Percentiles rank a stretch among this genome's conserved stretches.
Evolutionary conservation across 768 basidiomycete genomes (phyloP).

Genomic region (Galerina sulciceps): DNA sequence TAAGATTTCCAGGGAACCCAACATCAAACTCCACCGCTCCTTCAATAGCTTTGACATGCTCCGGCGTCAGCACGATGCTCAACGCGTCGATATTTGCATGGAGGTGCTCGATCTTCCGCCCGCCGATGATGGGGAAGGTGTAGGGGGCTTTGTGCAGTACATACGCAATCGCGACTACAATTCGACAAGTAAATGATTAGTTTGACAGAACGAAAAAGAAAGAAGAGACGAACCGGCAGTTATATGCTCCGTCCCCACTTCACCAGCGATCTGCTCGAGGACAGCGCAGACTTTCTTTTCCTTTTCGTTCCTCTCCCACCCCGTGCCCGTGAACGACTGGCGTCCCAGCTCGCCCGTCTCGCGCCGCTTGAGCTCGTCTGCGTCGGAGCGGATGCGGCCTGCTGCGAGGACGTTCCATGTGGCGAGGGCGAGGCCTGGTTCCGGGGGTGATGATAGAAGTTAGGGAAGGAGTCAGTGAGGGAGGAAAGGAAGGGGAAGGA

Average conservation of each 20-base stretch:
- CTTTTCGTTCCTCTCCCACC: constrained; percentile 49
- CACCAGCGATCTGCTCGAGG: constrained; percentile 52
- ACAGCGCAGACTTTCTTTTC: constrained; percentile 46
- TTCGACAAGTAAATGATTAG: too few relatives aligned
- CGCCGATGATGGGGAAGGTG: constrained; percentile 54
- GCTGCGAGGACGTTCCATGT: constrained; percentile 35
- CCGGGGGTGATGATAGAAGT: constrained; percentile 7
- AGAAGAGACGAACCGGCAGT: constrained; percentile 51
- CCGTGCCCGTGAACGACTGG: constrained; percentile 4
- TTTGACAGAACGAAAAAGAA: too few relatives aligned
- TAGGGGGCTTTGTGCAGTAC: constrained; percentile 38
- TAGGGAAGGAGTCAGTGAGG: not conserved
- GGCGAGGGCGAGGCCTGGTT: constrained; percentile 33
- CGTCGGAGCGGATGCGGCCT: constrained; percentile 57
- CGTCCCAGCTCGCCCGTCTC: constrained; percentile 44
- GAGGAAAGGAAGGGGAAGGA: not conserved
- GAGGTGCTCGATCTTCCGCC: constrained; percentile 54
- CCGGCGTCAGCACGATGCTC: constrained; percentile 39
- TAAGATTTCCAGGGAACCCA: constrained; percentile 43
- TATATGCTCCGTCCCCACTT: constrained; percentile 46
- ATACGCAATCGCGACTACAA: constrained; percentile 59
- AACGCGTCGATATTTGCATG: constrained; percentile 52
- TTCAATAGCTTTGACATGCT: constrained; percentile 52
- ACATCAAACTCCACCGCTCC: constrained; percentile 40
- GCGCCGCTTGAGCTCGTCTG: constrained; percentile 34